Percentiles rank a stretch among this genome's conserved stretches.
These are phyloP conservation scores for Colletotrichum lupini DNA, from an alignment of 2,329 filamentous ascomycete species.

Conservation along the genomic window DNA sequence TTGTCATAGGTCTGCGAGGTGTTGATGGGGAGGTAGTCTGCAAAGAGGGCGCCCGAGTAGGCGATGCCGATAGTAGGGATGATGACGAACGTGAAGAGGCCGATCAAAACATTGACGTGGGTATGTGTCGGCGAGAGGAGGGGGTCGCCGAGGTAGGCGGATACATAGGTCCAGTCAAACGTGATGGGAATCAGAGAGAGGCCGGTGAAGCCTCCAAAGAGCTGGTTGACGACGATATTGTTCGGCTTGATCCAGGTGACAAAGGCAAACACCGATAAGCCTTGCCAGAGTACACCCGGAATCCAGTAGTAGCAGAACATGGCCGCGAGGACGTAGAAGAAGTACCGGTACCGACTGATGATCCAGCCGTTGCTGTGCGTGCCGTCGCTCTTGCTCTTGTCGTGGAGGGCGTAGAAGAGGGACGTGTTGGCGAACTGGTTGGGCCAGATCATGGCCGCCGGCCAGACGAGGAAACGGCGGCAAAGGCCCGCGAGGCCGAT, in stretches of 20 bases:
- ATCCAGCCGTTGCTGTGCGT: slow-evolving; percentile 54
- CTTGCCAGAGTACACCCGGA: slow-evolving; percentile 60
- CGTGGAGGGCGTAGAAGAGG: slow-evolving; percentile 58
- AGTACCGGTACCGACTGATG: slow-evolving; percentile 45
- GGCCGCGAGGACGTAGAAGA: slow-evolving; percentile 52
- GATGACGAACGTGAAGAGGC: slow-evolving; percentile 21
- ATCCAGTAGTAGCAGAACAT: slow-evolving; percentile 66
- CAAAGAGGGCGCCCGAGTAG: slow-evolving; percentile 57
- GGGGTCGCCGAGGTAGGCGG: slow-evolving; percentile 50
- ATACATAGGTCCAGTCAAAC: slow-evolving; percentile 63
- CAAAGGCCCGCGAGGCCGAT: slow-evolving; percentile 69
- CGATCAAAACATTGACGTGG: slow-evolving; percentile 27
- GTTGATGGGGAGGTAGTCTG: slow-evolving; percentile 66
- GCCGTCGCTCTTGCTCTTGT: slow-evolving; percentile 53
- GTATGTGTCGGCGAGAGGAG: slow-evolving; percentile 36
- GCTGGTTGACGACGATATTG: slow-evolving; percentile 67
- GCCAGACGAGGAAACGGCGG: slow-evolving; percentile 67
- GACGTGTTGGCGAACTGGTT: slow-evolving; percentile 58
- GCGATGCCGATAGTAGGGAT: slow-evolving; percentile 55
- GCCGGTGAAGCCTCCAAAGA: slow-evolving; percentile 69
- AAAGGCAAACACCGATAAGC: slow-evolving; percentile 64
- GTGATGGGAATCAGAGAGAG: slow-evolving; percentile 70
- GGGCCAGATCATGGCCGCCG: slow-evolving; percentile 72
- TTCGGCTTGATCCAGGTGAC: slow-evolving; percentile 70
- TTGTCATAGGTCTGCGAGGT: slow-evolving; percentile 68